A percentile compares a stretch with the other conserved stretches of the same genome.
These are phyloP conservation scores for Poa pratensis DNA, from an alignment of 176 grass and related monocot species.

Conservation along the genomic window DNA sequence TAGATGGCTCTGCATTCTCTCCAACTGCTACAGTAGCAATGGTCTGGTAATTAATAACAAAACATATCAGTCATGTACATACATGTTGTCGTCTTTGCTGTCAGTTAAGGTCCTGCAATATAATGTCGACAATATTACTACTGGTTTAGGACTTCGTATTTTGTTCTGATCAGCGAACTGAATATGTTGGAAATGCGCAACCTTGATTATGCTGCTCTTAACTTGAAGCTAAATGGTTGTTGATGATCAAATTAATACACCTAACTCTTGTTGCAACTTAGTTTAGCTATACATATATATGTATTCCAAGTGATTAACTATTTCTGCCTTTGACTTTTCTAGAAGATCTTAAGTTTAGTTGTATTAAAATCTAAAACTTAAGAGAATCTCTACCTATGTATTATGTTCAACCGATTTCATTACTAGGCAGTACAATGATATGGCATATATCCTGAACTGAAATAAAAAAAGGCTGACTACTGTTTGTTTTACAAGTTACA, in stretches of 20 bases:
- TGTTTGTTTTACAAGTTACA: not conserved
- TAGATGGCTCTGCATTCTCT: not conserved
- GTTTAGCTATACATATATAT: not conserved
- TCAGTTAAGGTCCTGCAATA: not conserved
- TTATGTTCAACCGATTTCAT: not conserved
- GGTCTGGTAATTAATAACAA: not conserved
- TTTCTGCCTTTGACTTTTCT: constrained; percentile 1
- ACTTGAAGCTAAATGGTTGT: not conserved
- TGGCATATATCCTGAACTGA: constrained; percentile 3
- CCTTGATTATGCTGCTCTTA: constrained; percentile 9
- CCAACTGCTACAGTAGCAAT: not conserved
- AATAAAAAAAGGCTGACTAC: not conserved
- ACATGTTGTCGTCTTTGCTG: constrained; percentile 11
- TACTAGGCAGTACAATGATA: not conserved
- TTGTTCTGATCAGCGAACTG: not conserved
- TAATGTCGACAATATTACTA: not conserved
- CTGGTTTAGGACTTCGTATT: not conserved
- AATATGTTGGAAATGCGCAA: constrained; percentile 1
- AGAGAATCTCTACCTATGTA: constrained; percentile 14
- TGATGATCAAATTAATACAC: constrained; percentile 18
- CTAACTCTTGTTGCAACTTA: constrained; percentile 26
- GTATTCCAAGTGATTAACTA: not conserved
- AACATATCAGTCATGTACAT: not conserved
- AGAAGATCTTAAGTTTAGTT: not conserved
- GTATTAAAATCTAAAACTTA: constrained; percentile 5